phyloP scores from a whole-genome alignment of 1,284 basidiomycete genomes.

The Microstroma glucosiphilum region DNA sequence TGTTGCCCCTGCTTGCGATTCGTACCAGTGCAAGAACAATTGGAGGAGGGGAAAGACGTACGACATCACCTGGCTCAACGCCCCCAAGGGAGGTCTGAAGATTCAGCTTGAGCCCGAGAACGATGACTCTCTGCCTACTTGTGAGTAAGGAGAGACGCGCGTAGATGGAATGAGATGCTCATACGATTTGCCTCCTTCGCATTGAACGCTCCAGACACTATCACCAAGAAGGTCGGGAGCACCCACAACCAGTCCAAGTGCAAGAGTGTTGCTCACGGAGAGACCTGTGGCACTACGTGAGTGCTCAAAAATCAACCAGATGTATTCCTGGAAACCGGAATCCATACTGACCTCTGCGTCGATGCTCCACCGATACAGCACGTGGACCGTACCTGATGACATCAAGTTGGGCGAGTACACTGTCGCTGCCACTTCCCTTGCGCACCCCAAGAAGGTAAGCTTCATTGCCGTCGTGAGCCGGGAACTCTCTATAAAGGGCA shows the following conservation, averaged over 20 bases:
- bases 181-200: neutral
- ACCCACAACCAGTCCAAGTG: constrained; percentile 17
- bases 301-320: neutral
- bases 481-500: no score
- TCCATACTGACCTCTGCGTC: neutral
- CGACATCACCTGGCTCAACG: constrained; percentile 26
- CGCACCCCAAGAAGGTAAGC: constrained; percentile 11
- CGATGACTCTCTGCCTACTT: constrained; percentile 4
- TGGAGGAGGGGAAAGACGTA: constrained; percentile 16
- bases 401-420: constrained; percentile 20
- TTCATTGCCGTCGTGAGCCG: no score
- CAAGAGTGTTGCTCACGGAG: constrained; percentile 16
- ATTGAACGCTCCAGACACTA: constrained; percentile 16
- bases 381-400: constrained; percentile 17
- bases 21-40: constrained; percentile 20
- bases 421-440: constrained; percentile 18
- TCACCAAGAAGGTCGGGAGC: constrained; percentile 22
- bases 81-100: constrained; percentile 19
- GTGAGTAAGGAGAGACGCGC: neutral
- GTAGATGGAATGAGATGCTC: neutral
- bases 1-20: constrained; percentile 21
- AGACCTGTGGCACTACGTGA: constrained; percentile 21
- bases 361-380: neutral
- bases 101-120: constrained; percentile 23
- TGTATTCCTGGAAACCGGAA: no score